phyloP scores from a whole-genome alignment of 805 yeast species.

The Debaryomyces hansenii region DNA sequence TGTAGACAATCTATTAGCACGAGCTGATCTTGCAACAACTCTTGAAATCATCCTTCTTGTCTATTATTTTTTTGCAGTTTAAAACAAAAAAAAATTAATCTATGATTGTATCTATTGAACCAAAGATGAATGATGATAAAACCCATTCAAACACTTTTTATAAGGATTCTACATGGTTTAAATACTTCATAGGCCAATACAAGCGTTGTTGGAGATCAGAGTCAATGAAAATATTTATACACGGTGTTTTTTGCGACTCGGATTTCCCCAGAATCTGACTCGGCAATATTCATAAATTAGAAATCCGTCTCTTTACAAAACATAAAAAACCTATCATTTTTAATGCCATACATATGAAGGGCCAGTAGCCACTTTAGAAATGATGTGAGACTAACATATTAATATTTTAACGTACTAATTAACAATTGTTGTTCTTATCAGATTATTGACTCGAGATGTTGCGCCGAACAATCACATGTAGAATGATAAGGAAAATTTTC shows the following conservation, averaged over 20 bases:
- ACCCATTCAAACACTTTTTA: background rate
- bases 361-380: too few relatives aligned
- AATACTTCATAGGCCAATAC: background rate
- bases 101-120: background rate
- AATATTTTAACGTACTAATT: too few relatives aligned
- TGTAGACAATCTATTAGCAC: background rate
- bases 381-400: too few relatives aligned
- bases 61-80: background rate
- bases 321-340: too few relatives aligned
- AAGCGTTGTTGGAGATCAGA: background rate
- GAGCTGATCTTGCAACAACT: slow-evolving; percentile 1
- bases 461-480: too few relatives aligned
- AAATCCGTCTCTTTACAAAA: too few relatives aligned
- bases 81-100: background rate
- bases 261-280: background rate
- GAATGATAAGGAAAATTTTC: too few relatives aligned
- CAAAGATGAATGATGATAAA: background rate
- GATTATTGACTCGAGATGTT: too few relatives aligned
- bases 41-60: background rate
- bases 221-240: background rate
- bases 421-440: too few relatives aligned
- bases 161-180: background rate
- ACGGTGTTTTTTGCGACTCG: background rate
- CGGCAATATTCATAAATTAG: background rate
- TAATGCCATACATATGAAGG: too few relatives aligned